A percentile compares a stretch with the other conserved stretches of the same genome.
These are phyloP conservation scores for Exserohilum turcica DNA, from an alignment of 2,329 filamentous ascomycete genomes.

Conservation along the genomic window DNA sequence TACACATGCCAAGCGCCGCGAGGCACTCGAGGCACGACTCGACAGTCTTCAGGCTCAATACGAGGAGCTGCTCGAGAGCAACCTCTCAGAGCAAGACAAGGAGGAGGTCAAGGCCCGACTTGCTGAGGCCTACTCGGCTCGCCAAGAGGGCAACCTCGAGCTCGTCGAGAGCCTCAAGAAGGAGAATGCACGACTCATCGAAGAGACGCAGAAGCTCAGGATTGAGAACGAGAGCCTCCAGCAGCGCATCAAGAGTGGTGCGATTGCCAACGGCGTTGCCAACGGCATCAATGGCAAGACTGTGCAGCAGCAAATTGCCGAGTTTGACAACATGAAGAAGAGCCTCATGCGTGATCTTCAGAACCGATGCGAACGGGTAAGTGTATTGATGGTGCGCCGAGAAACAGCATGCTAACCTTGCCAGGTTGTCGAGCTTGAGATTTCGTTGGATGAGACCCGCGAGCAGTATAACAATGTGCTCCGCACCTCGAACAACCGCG, in stretches of 20 bases:
- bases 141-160: constrained; percentile 73
- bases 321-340: constrained; percentile 99
- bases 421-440: constrained; percentile 88
- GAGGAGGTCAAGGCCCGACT: constrained; percentile 83
- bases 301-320: constrained; percentile 94
- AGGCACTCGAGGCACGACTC: constrained; percentile 78
- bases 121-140: constrained; percentile 75
- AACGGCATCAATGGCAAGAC: constrained; percentile 78
- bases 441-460: constrained; percentile 92
- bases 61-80: constrained; percentile 78
- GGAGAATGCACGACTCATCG: constrained; percentile 75
- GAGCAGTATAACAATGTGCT: constrained; percentile 99
- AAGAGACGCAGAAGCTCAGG: constrained; percentile 83
- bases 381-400: constrained; percentile 22
- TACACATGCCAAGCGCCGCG: constrained; percentile 67
- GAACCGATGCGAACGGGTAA: constrained; percentile 90
- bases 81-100: constrained; percentile 76
- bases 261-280: constrained; percentile 63
- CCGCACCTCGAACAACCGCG: constrained; percentile 93
- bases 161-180: constrained; percentile 77
- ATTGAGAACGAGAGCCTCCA: constrained; percentile 80
- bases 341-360: constrained; percentile 97
- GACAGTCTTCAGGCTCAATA: constrained; percentile 79
- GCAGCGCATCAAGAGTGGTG: constrained; percentile 69
- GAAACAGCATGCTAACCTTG: constrained; percentile 23